Evolutionary conservation across 2,329 filamentous ascomycete species (phyloP), one percentile per base, ranked within the genome.

Genomic region (Ophiostoma novo-ulmi): DNA sequence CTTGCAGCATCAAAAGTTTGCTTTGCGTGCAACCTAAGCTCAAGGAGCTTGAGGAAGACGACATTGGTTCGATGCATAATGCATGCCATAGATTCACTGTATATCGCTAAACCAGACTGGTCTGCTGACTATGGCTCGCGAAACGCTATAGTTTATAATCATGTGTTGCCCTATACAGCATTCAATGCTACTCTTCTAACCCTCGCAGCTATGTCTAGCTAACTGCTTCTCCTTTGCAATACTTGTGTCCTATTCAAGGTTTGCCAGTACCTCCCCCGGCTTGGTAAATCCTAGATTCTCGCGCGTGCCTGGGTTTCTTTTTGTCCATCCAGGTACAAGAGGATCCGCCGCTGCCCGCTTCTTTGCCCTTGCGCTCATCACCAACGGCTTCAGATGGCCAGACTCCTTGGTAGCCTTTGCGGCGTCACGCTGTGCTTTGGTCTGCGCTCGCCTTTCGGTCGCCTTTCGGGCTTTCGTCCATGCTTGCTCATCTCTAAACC

Each of bases 281-380:
- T n/a, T 26, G 5, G 13, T 26, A 8, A 58, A 5, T 26, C 22
- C 52, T n/a, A 11, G 11, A 31, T 26, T 13, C n/a, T 26, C 7
- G 22, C 2, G 8, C 11, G 55, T 31, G 6, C 55, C 55, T 26
- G 13, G 13, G 26, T 4, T 6, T 14, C 14, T 63, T 26, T 63
- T 63, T 17, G 58, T 26, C 13, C 26, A 17, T 35, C 4, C 58
- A 63, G 58, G 20, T 31, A 20, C 58, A 14, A 36, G 17, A 35
- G 35, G 35, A n/a, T 65, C 36, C 11, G 36, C 63, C 20, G 63
- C 63, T 65, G 63, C 35, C 20, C 63, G 36, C 63, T 41, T 65
- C 63, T 22, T 10, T 13, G 63, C 63, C 36, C 20, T 11, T 22
- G 63, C 36, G 17, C 31, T 35, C 6, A n/a, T 31, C 20, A 14